phyloP scores from a whole-genome alignment of 306 rosid genomes.

The Vicia villosa region DNA sequence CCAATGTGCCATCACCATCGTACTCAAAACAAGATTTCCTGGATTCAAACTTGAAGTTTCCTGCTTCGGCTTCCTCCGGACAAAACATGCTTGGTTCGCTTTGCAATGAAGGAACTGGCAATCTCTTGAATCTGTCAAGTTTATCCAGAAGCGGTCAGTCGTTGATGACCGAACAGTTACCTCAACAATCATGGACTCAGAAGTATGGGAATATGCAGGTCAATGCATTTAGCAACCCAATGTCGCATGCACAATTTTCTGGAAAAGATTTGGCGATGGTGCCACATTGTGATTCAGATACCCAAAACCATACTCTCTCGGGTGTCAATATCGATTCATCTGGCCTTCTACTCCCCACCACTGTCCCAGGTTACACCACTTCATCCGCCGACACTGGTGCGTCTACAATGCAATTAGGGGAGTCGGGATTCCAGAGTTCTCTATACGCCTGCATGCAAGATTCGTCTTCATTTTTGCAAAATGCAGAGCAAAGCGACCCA shows the following conservation, averaged over 20 bases:
- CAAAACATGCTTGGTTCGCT: slow-evolving; percentile 67
- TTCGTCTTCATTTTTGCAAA: slow-evolving; percentile 70
- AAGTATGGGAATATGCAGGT: slow-evolving; percentile 65
- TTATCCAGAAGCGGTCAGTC: slow-evolving; percentile 62
- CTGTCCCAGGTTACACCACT: slow-evolving; percentile 61
- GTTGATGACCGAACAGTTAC: slow-evolving; percentile 61
- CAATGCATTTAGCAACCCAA: slow-evolving; percentile 54
- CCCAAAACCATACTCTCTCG: slow-evolving; percentile 71
- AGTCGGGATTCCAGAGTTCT: slow-evolving; percentile 78
- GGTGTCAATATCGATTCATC: slow-evolving; percentile 89
- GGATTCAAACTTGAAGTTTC: slow-evolving; percentile 63
- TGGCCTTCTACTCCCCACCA: slow-evolving; percentile 79
- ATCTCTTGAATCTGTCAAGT: slow-evolving; percentile 56
- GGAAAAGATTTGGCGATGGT: slow-evolving; percentile 65
- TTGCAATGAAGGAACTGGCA: slow-evolving; percentile 64
- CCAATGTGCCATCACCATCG: slow-evolving; percentile 62
- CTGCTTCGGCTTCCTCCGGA: slow-evolving; percentile 52
- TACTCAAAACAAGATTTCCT: slow-evolving; percentile 65
- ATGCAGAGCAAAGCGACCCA: slow-evolving; percentile 72
- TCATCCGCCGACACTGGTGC: slow-evolving; percentile 64
- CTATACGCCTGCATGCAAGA: slow-evolving; percentile 68
- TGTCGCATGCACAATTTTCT: slow-evolving; percentile 61
- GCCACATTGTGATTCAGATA: slow-evolving; percentile 63
- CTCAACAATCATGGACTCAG: slow-evolving; percentile 63
- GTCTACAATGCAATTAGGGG: slow-evolving; percentile 69